These are phyloP conservation scores for Beauveria sp. DNA, from an alignment of 2,329 filamentous ascomycete species.

Conservation along the genomic window DNA sequence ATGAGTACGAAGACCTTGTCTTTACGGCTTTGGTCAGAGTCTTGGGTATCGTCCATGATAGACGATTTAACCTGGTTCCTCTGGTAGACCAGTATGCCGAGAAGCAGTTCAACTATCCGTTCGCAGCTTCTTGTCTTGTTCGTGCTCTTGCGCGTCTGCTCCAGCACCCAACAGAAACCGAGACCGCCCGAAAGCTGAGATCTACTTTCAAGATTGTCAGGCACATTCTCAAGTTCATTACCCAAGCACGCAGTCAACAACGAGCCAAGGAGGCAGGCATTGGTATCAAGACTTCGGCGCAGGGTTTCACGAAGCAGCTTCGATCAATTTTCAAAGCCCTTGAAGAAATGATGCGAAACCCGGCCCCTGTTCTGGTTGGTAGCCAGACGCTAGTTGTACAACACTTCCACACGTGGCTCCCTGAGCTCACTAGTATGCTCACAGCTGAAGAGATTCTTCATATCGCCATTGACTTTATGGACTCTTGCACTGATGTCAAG, in stretches of 20 bases:
- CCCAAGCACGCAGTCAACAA: slow-evolving; percentile 79
- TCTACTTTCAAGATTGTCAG: slow-evolving; percentile 92
- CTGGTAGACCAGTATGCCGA: slow-evolving; percentile 89
- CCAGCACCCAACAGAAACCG: slow-evolving; percentile 72
- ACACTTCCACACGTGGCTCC: slow-evolving; percentile 96
- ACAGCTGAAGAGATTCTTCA: slow-evolving; percentile 79
- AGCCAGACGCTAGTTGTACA: slow-evolving; percentile 94
- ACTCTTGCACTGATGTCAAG: slow-evolving; percentile 78
- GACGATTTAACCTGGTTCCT: slow-evolving; percentile 84
- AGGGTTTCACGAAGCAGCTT: slow-evolving; percentile 72
- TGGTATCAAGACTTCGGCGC: slow-evolving; percentile 68
- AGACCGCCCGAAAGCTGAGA: slow-evolving; percentile 75
- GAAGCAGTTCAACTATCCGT: slow-evolving; percentile 84
- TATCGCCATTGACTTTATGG: slow-evolving; percentile 87
- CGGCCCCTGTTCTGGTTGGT: slow-evolving; percentile 77
- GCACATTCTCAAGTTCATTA: slow-evolving; percentile 90
- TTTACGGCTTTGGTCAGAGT: slow-evolving; percentile 87
- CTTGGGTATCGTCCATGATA: slow-evolving; percentile 86
- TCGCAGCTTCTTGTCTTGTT: slow-evolving; percentile 80
- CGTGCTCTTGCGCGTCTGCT: slow-evolving; percentile 79
- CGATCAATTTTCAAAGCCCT: slow-evolving; percentile 84
- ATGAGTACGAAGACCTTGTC: slow-evolving; percentile 86
- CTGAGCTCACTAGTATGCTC: slow-evolving; percentile 72
- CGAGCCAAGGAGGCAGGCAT: slow-evolving; percentile 82
- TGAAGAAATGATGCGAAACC: slow-evolving; percentile 81